Evolutionary conservation across 371 early-diverging fungal species (phyloP).

Genomic region (Mortierella sp.): DNA sequence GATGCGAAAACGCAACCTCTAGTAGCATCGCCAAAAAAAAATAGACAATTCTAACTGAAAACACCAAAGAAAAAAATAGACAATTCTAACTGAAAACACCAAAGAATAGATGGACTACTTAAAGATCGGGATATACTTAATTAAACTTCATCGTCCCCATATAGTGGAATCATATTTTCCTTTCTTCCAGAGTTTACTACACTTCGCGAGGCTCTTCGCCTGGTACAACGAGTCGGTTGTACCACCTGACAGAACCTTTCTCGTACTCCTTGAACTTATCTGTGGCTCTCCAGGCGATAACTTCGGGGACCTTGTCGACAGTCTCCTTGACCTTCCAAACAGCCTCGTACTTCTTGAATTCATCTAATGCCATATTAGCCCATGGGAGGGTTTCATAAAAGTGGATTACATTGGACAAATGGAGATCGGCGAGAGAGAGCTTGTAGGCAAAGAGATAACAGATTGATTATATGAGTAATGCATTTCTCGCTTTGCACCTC

Average conservation of each 20-base stretch:
- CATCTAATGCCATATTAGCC: conserved; percentile 17
- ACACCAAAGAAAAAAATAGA: no score
- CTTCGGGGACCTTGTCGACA: conserved; percentile 21
- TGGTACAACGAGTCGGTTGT: neutral
- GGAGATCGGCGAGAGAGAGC: conserved; percentile 46
- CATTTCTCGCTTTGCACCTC: neutral
- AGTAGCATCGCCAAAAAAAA: no score
- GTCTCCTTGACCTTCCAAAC: conserved; percentile 43
- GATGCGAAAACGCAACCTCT: no score
- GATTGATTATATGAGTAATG: no score
- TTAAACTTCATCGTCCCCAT: no score
- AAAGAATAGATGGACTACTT: no score
- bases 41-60: no score
- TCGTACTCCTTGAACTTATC: conserved; percentile 20
- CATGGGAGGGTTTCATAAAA: conserved; percentile 24
- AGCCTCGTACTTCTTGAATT: conserved; percentile 15
- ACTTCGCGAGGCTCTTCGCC: conserved; percentile 12
- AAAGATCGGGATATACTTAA: no score
- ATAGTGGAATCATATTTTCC: no score
- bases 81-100: no score
- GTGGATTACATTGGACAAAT: conserved; percentile 33
- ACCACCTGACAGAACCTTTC: conserved; percentile 12
- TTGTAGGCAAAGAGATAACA: neutral
- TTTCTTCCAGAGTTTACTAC: neutral
- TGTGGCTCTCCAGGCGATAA: conserved; percentile 30